Evolutionary conservation across 2,329 filamentous ascomycete genomes (phyloP), one percentile per base, ranked within the genome.

Genomic region (Ophiostoma piceae): DNA sequence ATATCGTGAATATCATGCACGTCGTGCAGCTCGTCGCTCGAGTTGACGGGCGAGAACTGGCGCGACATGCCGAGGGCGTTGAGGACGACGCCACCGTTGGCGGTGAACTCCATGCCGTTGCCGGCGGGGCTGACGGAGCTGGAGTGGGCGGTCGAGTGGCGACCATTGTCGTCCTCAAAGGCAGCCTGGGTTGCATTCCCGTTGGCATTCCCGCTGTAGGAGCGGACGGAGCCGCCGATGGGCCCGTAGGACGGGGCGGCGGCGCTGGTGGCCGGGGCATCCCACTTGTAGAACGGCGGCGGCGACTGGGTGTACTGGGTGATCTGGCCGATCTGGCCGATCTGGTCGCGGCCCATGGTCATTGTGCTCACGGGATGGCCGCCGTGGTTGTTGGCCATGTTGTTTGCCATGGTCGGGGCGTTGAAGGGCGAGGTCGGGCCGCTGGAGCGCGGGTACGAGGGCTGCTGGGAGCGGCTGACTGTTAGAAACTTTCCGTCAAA

Each of bases 361-460:
- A 29, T 29, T 29, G 26, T 29, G 26, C 26, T 29, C 26, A 29
- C 26, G 26, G 26, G 26, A 29, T 47, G 65, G 68, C 66, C 80
- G 78, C 35, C n/a, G 71, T 77, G 79, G 76, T 65, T 47, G 37
- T 79, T 74, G 71, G 81, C 80, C 69, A 79, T 74, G 70, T 79
- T 76, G 70, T 84, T 75, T 71, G 73, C 72, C 66, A 69, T 16
- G 19, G 71, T 11, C n/a, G 72, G 64, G 1, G 64, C 57, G 1
- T 71, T 68, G 67, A 72, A 71, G 14, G 72, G 70, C 5, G 71
- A 70, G 1, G 68, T n/a, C 1, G 76, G 71, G 69, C 78, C 76
- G 72, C 76, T 76, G 70, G 76, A 77, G 73, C 76, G 74, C 65
- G 80, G 76, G 74, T 83, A 83, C 71, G 79, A 78, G 77, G 79